Evolutionary conservation across 805 yeast species (phyloP), one percentile per base, ranked within the genome.

Genomic region (Saturnispora serradocipensis): DNA sequence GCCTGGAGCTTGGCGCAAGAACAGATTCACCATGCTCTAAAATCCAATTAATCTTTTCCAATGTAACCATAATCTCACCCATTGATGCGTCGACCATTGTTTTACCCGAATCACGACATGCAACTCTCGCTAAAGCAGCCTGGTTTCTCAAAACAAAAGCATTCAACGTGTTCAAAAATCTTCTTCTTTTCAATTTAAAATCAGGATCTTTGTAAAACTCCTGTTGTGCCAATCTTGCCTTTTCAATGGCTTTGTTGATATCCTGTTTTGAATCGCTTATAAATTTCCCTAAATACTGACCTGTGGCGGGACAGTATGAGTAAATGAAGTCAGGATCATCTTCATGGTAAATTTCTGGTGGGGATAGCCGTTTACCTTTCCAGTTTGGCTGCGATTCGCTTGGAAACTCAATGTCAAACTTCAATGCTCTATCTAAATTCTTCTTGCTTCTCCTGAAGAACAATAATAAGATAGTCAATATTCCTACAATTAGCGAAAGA

Each of bases 71-170:
- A 46, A 93, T 88, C 68, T 91, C 97, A 48, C 97, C 97, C 89
- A 88, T 84, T 45, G 93, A 83, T 3, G 98, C 98, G 70, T 93
- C 98, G 42, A 93, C 72, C 83, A 86, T 84, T 1, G 98, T 90
- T 65, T 93, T 93, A 30, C 99, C 99, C 18, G 96, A 85, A 63
- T 93, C 99, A 58, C 99, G 75, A 65, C 98, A 93, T 0, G 98
- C 97, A 8, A 93, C 85, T 45, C 95, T 75, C 3, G 96, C 96
- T 46, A 93, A 78, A 48, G 82, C 80, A 51, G 84, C 90, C 66
- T 93, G 99, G 66, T 93, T 82, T 46, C 81, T 82, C 49, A 86
- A 66, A 50, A 93, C 79, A 65, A 76, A 90, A 53, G 83, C 77
- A 56, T 79, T 76, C 50, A 93, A 72, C 1, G 97, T 83, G 43